Evolutionary conservation across 768 basidiomycete genomes (phyloP).

Genomic region (Lactarius sanguifluus): DNA sequence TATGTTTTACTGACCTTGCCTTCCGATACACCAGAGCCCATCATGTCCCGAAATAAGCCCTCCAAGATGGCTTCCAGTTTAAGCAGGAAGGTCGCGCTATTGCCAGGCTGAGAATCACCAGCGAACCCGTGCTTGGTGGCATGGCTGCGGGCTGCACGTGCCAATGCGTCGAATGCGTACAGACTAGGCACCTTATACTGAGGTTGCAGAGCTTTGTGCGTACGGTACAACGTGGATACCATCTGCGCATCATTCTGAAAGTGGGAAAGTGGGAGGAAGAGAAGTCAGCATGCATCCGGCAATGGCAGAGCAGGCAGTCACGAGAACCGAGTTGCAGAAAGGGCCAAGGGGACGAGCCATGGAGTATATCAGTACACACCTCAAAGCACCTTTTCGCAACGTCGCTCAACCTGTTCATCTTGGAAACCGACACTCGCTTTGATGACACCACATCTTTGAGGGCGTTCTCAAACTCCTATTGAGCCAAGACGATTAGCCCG

Average conservation of each 20-base stretch:
- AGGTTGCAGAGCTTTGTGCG: conserved; percentile 74
- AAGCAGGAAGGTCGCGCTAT: conserved; percentile 77
- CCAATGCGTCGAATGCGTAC: conserved; percentile 91
- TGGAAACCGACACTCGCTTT: conserved; percentile 84
- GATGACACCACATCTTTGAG: conserved; percentile 80
- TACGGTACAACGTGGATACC: conserved; percentile 84
- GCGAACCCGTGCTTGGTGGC: conserved; percentile 63
- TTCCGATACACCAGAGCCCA: conserved; percentile 61
- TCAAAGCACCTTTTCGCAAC: conserved; percentile 75
- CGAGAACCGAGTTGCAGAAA: conserved; percentile 9
- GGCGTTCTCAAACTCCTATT: conserved; percentile 75
- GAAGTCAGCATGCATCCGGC: conserved; percentile 8
- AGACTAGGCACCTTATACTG: conserved; percentile 80
- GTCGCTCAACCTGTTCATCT: conserved; percentile 76
- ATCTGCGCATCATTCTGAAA: conserved; percentile 79
- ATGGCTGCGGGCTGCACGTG: conserved; percentile 73
- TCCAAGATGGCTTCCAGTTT: conserved; percentile 92
- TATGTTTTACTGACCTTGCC: conserved; percentile 72
- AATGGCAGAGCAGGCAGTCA: background rate
- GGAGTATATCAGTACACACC: conserved; percentile 44
- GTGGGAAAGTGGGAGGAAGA: conserved; percentile 3
- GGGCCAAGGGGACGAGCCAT: background rate
- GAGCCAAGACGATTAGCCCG: conserved; percentile 9
- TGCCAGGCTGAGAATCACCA: conserved; percentile 61
- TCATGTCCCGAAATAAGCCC: conserved; percentile 84